Percentiles rank a stretch among this genome's conserved stretches.
phyloP scores from a whole-genome alignment of 345 rosid genomes.

The Orychophragmus violaceus region DNA sequence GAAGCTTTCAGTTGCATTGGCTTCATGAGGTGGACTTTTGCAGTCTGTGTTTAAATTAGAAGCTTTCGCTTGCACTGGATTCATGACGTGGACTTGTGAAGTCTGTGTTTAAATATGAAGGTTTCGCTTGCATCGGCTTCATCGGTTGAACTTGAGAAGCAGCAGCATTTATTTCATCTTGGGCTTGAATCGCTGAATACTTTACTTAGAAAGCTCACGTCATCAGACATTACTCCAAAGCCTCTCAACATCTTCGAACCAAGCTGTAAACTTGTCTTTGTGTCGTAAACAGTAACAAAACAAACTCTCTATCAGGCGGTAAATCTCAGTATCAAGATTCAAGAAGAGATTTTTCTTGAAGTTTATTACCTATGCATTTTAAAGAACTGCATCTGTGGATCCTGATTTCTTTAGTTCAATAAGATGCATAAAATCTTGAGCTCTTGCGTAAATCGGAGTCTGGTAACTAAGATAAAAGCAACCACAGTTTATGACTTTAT shows the following conservation, averaged over 20 bases:
- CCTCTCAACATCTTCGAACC: slow-evolving; percentile 91
- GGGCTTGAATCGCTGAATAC: slow-evolving; percentile 73
- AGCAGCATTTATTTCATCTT: slow-evolving; percentile 42
- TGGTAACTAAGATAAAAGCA: slow-evolving; percentile 29
- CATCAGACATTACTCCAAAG: slow-evolving; percentile 97
- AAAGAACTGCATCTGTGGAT: slow-evolving; percentile 84
- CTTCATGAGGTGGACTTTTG: slow-evolving; percentile 22
- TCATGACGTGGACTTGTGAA: no score
- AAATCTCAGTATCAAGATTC: background rate
- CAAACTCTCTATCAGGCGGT: background rate
- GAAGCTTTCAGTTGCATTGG: slow-evolving; percentile 32
- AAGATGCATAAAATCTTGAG: slow-evolving; percentile 76
- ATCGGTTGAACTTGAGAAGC: no score
- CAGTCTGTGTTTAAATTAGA: slow-evolving; percentile 59
- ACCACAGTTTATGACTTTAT: background rate
- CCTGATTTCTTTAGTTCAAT: slow-evolving; percentile 90
- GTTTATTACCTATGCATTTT: slow-evolving; percentile 89
- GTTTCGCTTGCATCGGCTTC: no score
- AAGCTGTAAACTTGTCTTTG: slow-evolving; percentile 88
- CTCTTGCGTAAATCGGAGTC: slow-evolving; percentile 88
- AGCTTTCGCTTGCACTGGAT: no score
- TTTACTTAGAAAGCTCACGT: slow-evolving; percentile 67
- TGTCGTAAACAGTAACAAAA: background rate
- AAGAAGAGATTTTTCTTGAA: no score
- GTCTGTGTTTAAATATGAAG: no score